Evolutionary conservation across 768 basidiomycete species (phyloP), one percentile per base, ranked within the genome.

Genomic region (Dioszegia hungarica): DNA sequence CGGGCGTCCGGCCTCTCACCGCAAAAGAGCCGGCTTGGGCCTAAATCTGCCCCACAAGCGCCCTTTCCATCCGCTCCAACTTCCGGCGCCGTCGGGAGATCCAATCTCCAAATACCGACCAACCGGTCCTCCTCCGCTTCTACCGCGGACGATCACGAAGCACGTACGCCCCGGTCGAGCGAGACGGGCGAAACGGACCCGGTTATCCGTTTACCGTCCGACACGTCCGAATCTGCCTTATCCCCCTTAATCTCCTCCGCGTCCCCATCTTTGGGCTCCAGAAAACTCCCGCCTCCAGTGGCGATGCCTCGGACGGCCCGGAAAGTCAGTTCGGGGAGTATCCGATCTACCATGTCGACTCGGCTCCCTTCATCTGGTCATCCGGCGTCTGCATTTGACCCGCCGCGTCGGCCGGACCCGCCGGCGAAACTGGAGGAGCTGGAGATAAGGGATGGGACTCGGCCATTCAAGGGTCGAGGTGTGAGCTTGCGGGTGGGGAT

Each of bases 331-430:
- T 38, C 51, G 6, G 36, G 53, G 15, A 44, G 39, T 44, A 55
- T 47, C 17, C 34, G 24, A 5, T 62, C 60, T 17, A 56, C 43
- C 5, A 41, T 34, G 3, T 56, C 53, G 11, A 36, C 22, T 6
- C 27, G 54, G 1, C 37, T n/a, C n/a, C n/a, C n/a, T n/a, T n/a
- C n/a, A n/a, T n/a, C 48, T 14, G 39, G 37, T 27, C 71, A 73
- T 55, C 71, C 71, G 10, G 68, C 71, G 0, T 60, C 66, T 9
- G 71, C 71, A 12, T 73, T 73, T 47, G 71, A 73, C 53, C 71
- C 71, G 12, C 66, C 67, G 9, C 33, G 51, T 46, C 38, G 41
- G 20, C 52, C 45, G 31, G 39, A 17, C n/a, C 37, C 44, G 19
- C 58, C 54, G 0, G 22, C 28, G 2, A 25, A 19, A 9, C 46